Conservation (phyloP, 2,329 filamentous ascomycete species). For the Cordyceps militaris region DNA sequence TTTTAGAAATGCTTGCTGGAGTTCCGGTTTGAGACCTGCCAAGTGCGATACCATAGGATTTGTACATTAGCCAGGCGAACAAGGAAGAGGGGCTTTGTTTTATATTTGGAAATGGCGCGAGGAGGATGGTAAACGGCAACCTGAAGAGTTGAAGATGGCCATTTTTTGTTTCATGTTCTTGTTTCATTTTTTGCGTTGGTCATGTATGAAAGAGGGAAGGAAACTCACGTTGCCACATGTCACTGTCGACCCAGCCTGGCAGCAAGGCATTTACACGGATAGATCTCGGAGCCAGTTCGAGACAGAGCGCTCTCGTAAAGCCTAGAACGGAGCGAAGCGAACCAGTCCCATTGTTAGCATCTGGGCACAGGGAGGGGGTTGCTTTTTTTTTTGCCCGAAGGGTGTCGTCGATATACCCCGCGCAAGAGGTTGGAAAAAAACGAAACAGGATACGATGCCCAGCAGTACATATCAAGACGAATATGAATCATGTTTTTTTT, state of each 20-base stretch:
- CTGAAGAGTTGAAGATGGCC: neutral
- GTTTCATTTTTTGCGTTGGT: neutral
- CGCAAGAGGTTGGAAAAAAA: neutral
- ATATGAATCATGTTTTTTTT: neutral
- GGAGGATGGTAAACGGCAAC: neutral
- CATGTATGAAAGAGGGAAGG: neutral
- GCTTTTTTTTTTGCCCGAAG: neutral
- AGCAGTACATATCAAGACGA: neutral
- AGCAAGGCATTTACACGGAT: slow-evolving; percentile 75
- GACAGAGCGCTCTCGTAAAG: slow-evolving; percentile 60
- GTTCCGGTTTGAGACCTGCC: slow-evolving; percentile 31
- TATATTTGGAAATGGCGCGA: neutral
- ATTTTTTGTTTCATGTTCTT: no score
- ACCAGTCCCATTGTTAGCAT: slow-evolving; percentile 2
- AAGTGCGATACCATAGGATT: slow-evolving; percentile 15
- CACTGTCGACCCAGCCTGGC: slow-evolving; percentile 75
- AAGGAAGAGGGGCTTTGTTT: neutral
- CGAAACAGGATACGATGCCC: neutral
- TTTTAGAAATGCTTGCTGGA: slow-evolving; percentile 32
- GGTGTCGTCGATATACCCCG: neutral
- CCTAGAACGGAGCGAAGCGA: slow-evolving; percentile 34
- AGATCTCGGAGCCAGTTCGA: slow-evolving; percentile 51
- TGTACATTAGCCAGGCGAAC: slow-evolving; percentile 32
- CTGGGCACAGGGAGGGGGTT: neutral
- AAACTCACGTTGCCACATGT: slow-evolving; percentile 65